Percentiles rank a stretch among this genome's conserved stretches.
These are phyloP conservation scores for Musa balbisiana DNA, from an alignment of 202 grass and related monocot genomes.

Conservation along the genomic window DNA sequence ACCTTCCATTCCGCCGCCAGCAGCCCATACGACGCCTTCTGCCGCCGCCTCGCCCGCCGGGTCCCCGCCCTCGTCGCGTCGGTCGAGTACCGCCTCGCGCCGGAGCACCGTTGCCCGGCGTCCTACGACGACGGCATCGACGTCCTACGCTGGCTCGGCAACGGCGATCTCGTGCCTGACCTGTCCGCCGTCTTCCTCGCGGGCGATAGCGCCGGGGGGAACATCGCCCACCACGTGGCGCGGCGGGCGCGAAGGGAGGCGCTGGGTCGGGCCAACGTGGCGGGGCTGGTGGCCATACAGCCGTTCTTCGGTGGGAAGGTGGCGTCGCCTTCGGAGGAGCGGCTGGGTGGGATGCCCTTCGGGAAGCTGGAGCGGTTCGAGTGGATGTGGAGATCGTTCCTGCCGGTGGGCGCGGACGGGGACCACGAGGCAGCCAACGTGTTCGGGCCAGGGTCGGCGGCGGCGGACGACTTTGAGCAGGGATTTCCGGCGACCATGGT, in stretches of 20 bases:
- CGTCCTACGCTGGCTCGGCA: background rate
- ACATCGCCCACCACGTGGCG: background rate
- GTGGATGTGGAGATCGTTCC: constrained; percentile 41
- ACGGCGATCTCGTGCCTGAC: background rate
- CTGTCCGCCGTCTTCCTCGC: background rate
- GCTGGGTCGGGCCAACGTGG: constrained; percentile 20
- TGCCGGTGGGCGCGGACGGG: constrained; percentile 42
- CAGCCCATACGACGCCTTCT: background rate
- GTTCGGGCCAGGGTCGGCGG: constrained; percentile 12
- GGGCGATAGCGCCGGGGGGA: background rate
- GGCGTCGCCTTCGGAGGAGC: constrained; percentile 35
- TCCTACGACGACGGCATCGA: constrained; percentile 1
- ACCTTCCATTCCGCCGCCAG: background rate
- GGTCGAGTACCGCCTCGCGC: constrained; percentile 3
- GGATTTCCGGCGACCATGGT: constrained; percentile 35
- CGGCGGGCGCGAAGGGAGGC: background rate
- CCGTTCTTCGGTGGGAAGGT: constrained; percentile 51
- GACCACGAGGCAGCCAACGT: constrained; percentile 43
- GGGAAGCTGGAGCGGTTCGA: constrained; percentile 28
- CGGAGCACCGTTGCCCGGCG: background rate
- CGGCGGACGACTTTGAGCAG: background rate
- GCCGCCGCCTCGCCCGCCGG: background rate
- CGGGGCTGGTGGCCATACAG: constrained; percentile 43
- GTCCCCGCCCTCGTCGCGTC: background rate
- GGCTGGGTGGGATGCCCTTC: constrained; percentile 33